These are phyloP conservation scores for Geosmithia morbida DNA, from an alignment of 2,329 filamentous ascomycete species.

Conservation along the genomic window DNA sequence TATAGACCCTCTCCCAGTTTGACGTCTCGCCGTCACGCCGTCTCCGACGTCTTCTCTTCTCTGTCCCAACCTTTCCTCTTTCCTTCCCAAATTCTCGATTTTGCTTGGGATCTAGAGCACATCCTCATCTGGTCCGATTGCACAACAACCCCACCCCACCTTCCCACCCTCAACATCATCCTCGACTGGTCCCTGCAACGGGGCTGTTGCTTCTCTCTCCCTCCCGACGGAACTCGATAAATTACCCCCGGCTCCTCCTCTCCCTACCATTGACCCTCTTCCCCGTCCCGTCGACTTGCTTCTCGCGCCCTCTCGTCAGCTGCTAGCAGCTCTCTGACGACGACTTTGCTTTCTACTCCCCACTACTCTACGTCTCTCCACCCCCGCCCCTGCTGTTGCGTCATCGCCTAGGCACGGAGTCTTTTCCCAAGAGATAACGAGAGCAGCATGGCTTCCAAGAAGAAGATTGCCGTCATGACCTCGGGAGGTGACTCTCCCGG, in stretches of 20 bases:
- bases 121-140: too few relatives aligned
- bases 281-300: conserved; percentile 15
- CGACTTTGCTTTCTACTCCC: conserved; percentile 6
- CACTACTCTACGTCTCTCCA: neutral
- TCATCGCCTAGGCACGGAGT: neutral
- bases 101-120: too few relatives aligned
- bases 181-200: too few relatives aligned
- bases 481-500: conserved; percentile 88
- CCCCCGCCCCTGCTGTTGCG: neutral
- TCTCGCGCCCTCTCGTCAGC: conserved; percentile 11
- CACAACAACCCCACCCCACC: too few relatives aligned
- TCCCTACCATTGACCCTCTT: conserved; percentile 10
- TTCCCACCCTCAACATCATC: too few relatives aligned
- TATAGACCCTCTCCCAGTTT: neutral
- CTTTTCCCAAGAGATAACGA: neutral
- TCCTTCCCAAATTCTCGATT: too few relatives aligned
- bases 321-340: conserved; percentile 12
- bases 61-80: neutral
- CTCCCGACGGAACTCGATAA: conserved; percentile 4
- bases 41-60: neutral
- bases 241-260: conserved; percentile 9
- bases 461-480: conserved; percentile 81
- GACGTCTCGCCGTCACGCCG: too few relatives aligned
- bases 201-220: neutral
- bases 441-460: conserved; percentile 29